These are phyloP conservation scores for Protea cynaroides DNA, from an alignment of 164 flowering plant species.

Conservation along the genomic window DNA sequence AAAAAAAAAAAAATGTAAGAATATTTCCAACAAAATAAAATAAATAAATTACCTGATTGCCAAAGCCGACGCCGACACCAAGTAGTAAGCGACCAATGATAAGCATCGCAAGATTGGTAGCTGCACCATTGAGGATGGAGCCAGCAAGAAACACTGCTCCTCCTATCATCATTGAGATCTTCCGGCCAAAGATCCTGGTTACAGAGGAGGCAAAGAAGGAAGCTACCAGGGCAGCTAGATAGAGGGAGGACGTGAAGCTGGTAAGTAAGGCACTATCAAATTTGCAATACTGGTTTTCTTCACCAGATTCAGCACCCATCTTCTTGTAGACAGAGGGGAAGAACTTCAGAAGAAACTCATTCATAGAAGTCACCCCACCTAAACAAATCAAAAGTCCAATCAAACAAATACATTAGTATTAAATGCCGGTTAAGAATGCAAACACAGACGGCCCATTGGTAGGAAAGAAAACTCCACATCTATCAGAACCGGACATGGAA, in stretches of 20 bases:
- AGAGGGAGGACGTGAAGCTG: conserved; percentile 39
- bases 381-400: neutral
- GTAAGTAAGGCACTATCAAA: conserved; percentile 28
- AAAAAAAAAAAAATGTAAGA: too few species aligned
- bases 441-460: too few species aligned
- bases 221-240: conserved; percentile 38
- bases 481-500: too few species aligned
- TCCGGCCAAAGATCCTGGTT: conserved; percentile 28
- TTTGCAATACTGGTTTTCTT: conserved; percentile 16
- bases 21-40: too few species aligned
- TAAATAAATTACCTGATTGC: conserved; percentile 22
- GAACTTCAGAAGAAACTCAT: conserved; percentile 22
- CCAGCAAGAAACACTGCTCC: conserved; percentile 28
- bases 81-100: conserved; percentile 34
- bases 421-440: too few species aligned
- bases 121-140: conserved; percentile 26
- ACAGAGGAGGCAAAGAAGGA: conserved; percentile 25
- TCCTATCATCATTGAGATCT: conserved; percentile 25
- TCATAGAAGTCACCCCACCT: conserved; percentile 39
- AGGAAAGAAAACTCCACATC: too few species aligned
- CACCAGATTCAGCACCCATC: neutral
- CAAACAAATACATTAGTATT: too few species aligned
- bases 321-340: conserved; percentile 19
- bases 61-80: conserved; percentile 42
- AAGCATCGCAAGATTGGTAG: conserved; percentile 22